Base-by-base conservation (phyloP, 2,329 filamentous ascomycete genomes). In the Fusarium musae region DNA sequence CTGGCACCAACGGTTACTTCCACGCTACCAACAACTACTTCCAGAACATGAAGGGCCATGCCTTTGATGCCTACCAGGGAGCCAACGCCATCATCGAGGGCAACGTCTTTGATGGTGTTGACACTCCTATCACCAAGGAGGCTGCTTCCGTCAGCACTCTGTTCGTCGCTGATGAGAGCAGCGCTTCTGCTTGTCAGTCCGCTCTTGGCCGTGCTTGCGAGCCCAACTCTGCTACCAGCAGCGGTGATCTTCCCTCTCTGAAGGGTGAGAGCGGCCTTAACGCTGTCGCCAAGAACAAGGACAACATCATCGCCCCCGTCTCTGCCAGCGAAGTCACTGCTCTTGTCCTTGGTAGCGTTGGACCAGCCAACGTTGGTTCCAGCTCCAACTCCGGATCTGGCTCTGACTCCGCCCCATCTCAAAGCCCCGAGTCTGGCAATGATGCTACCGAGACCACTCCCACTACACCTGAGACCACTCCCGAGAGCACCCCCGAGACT, bases 61-160 rank as follows among this genome's bases (percentile, higher is more conserved):
- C 84, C 23, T 83, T 85, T 19, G 88, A 90, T 80, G 88, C 81
- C 63, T 81, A 87, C 73, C 84, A 77, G 16, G 75, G 80, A 37
- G 71, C 69, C 8, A 70, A 63, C 1, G 74, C 75, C 1, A 71
- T 79, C 9, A 63, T 79, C 3, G 78, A 79, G 66, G 78, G 78
- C 21, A 79, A 79, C 30, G 77, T 70, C 15, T 80, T 79, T 36
- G 75, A 75, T 16, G 75, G 75, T 17, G 78, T 79, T 5, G 69
- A 74, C 4, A 65, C 62, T 7, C 78, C 78, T 17, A 70, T 90
- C 26, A 84, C 83, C 1, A 46, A 83, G 47, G 54, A 59, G 17
- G 75, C 69, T 43, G 73, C 71, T 43, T 56, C 64, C 3, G 64
- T 76, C 3, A 64, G 37, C 11, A 77, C 73, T 4, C 57, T 77